Evolutionary conservation across 345 rosid species (phyloP).

Genomic region (Sonneratia alba): DNA sequence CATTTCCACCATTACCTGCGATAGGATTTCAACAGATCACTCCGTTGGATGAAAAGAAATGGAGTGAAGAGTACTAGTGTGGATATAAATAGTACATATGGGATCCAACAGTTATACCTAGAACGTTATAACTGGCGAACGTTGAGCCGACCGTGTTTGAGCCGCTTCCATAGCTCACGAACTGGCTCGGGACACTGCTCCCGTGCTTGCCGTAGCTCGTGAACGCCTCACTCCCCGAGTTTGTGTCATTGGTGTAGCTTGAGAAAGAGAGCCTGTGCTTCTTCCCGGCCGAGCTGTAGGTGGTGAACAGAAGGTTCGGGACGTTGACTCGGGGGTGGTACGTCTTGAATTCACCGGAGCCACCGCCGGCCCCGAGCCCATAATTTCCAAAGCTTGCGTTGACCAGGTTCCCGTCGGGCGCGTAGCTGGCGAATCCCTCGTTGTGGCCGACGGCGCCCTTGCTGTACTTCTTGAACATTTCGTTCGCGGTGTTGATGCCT

Average conservation of each 20-base stretch:
- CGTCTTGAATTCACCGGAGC: conserved; percentile 39
- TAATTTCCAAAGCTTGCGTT: conserved; percentile 53
- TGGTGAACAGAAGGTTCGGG: conserved; percentile 43
- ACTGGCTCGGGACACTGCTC: conserved; percentile 31
- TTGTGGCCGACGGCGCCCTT: conserved; percentile 21
- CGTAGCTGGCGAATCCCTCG: conserved; percentile 39
- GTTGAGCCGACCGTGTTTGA: conserved; percentile 45
- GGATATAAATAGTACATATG: no score
- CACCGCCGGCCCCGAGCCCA: conserved; percentile 39
- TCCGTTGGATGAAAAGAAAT: no score
- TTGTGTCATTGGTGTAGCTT: conserved; percentile 28
- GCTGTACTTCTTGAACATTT: conserved; percentile 44
- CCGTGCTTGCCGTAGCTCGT: conserved; percentile 53
- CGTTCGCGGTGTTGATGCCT: conserved; percentile 21
- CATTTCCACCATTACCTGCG: conserved; percentile 30
- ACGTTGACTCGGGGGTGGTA: conserved; percentile 40
- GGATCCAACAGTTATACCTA: conserved; percentile 6
- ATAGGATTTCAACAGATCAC: no score
- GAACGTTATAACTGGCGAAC: conserved; percentile 42
- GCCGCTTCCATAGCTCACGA: conserved; percentile 30
- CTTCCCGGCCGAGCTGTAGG: conserved; percentile 29
- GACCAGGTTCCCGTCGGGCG: conserved; percentile 36
- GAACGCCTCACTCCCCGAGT: conserved; percentile 43
- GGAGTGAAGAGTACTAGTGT: no score
- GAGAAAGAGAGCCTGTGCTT: conserved; percentile 35